Evolutionary conservation across 768 basidiomycete species (phyloP).

Genomic region (Tephrocybe sp.): DNA sequence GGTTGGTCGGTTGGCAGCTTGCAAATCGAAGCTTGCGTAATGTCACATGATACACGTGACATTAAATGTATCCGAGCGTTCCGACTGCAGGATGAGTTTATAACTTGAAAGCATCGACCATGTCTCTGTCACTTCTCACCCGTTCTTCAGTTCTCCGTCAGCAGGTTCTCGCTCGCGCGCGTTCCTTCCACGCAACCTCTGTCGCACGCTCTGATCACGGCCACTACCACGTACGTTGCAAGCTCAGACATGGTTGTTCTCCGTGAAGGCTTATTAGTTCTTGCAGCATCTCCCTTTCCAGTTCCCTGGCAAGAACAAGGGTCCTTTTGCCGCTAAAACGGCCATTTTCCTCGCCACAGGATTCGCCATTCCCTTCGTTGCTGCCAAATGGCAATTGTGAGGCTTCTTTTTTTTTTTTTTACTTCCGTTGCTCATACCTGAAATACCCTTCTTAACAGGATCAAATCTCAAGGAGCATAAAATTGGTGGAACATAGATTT

Average conservation of each 20-base stretch:
- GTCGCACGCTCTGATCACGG: slow-evolving; percentile 49
- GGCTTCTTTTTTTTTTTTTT: slow-evolving; percentile 25
- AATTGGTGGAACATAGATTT: neutral
- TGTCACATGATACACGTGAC: slow-evolving; percentile 8
- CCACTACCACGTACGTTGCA: slow-evolving; percentile 53
- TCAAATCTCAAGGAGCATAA: slow-evolving; percentile 35
- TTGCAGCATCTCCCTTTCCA: slow-evolving; percentile 57
- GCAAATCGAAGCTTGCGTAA: too few relatives aligned
- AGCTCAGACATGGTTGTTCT: neutral
- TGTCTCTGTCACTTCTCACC: slow-evolving; percentile 42
- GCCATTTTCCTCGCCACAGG: slow-evolving; percentile 48
- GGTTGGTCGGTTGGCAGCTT: too few relatives aligned
- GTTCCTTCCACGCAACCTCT: slow-evolving; percentile 39
- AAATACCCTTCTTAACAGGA: slow-evolving; percentile 35
- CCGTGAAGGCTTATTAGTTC: neutral
- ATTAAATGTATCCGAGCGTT: slow-evolving; percentile 14
- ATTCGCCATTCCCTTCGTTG: slow-evolving; percentile 68
- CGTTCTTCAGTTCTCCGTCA: slow-evolving; percentile 41
- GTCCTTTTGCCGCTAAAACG: slow-evolving; percentile 50
- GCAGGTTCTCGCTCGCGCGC: slow-evolving; percentile 31
- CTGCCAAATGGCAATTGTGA: slow-evolving; percentile 64
- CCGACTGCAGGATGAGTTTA: slow-evolving; percentile 7
- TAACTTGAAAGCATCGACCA: slow-evolving; percentile 15
- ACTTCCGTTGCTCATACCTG: neutral
- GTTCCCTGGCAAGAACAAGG: slow-evolving; percentile 50